Base-by-base conservation (phyloP, 2,329 filamentous ascomycete species). In the Septoria petroselini region DNA sequence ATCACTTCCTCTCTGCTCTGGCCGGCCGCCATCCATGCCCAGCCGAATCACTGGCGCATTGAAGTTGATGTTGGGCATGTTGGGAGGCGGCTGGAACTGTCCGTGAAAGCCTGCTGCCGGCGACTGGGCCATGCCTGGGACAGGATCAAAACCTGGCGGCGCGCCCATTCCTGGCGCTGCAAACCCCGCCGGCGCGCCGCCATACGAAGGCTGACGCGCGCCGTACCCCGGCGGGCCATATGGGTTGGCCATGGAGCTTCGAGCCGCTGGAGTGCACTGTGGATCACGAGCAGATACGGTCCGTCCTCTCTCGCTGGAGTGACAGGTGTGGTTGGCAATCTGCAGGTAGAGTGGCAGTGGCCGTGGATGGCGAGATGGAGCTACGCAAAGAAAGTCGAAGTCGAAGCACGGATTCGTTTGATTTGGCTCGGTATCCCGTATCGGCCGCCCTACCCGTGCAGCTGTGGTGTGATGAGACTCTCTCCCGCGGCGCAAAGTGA, bases 1-100 rank as follows among this genome's bases (percentile, higher is more conserved):
- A 30, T 81, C 76, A 55, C 76, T 72, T 35, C 77, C 76, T 15
- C 70, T 68, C 29, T 58, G 75, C 76, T 64, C 88, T 88, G n/a
- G 79, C 71, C 2, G 82, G 70, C 34, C 23, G 15, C 73, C 80
- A 3, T 84, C 80, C 1, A 90, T 91, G 34, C 91, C 93, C 38
- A 98, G 80, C 48, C 93, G 87, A 65, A 98, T 97, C 53, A 97
- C 90, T 49, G 91, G 91, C 29, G 93, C 93, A 65, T 88, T 95
- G 76, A 97, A 95, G 75, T 98, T 96, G 76, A 98, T 95, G 69
- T 95, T 94, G 43, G 91, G 90, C 79, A 96, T 88, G 67, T 93
- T 95, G 42, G 87, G 77, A 7, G 91, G 91, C 41, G 89, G 83
- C 74, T 94, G 88, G 72, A 95, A 96, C 70, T 83, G 88, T 52